phyloP scores from a whole-genome alignment of 257 asterid species.

The Anisodus tanguticus region DNA sequence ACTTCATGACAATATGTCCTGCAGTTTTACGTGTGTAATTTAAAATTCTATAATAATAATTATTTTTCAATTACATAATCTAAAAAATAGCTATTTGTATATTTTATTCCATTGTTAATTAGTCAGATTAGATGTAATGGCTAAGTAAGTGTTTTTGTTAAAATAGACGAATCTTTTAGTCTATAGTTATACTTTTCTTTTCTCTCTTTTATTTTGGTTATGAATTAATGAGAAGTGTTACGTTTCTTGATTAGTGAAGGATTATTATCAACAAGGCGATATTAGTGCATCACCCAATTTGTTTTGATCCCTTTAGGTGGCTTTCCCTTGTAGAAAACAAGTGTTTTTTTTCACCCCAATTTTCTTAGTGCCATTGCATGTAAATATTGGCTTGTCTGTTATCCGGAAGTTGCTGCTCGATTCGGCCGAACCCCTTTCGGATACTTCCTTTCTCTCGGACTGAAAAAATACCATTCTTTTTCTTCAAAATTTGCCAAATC shows the following conservation, averaged over 20 bases:
- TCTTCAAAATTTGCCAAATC: slow-evolving; percentile 54
- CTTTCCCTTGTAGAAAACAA: slow-evolving; percentile 52
- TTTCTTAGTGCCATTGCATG: slow-evolving; percentile 36
- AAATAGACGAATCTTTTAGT: neutral
- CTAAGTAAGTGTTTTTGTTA: too few species aligned
- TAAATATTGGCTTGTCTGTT: slow-evolving; percentile 35
- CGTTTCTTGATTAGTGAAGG: slow-evolving; percentile 34
- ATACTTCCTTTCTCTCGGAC: too few species aligned
- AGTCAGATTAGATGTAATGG: too few species aligned
- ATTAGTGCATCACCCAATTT: slow-evolving; percentile 50
- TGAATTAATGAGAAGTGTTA: neutral
- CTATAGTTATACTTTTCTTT: neutral
- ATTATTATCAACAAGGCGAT: slow-evolving; percentile 41
- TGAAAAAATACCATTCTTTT: slow-evolving; percentile 44
- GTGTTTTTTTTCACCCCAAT: slow-evolving; percentile 51
- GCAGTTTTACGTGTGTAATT: too few species aligned
- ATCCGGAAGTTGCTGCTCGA: neutral
- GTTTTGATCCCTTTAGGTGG: slow-evolving; percentile 45
- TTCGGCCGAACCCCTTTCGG: neutral
- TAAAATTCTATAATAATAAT: too few species aligned
- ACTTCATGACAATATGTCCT: too few species aligned
- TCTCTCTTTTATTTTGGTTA: neutral
- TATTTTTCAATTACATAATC: too few species aligned
- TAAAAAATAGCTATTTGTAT: too few species aligned
- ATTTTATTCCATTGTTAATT: too few species aligned